Evolutionary conservation across 2,329 filamentous ascomycete genomes (phyloP).

Genomic region (Diaporthe australafricana): DNA sequence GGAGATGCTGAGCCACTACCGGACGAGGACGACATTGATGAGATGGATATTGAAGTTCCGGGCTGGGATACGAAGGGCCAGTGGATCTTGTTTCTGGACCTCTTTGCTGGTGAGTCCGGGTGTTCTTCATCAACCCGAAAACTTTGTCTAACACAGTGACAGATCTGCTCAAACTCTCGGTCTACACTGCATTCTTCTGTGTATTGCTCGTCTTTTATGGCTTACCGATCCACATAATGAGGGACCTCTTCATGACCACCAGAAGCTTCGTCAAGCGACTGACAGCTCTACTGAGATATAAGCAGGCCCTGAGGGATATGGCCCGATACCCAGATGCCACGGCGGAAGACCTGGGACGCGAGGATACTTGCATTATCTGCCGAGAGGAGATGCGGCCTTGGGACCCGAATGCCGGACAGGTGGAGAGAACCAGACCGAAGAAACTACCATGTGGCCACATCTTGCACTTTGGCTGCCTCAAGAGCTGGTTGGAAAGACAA

Average conservation of each 20-base stretch:
- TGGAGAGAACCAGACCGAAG: slow-evolving; percentile 90
- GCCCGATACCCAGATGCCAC: slow-evolving; percentile 94
- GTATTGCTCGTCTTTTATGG: slow-evolving; percentile 96
- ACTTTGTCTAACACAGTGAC: slow-evolving; percentile 11
- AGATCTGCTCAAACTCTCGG: slow-evolving; percentile 91
- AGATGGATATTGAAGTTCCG: slow-evolving; percentile 93
- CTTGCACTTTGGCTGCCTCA: slow-evolving; percentile 91
- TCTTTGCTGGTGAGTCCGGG: slow-evolving; percentile 75
- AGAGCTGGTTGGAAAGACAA: slow-evolving; percentile 96
- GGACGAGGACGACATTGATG: slow-evolving; percentile 79
- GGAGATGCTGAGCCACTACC: slow-evolving; percentile 62
- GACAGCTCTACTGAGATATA: slow-evolving; percentile 88
- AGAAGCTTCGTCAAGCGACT: slow-evolving; percentile 91
- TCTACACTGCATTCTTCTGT: slow-evolving; percentile 92
- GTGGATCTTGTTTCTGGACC: slow-evolving; percentile 89
- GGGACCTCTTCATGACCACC: slow-evolving; percentile 94
- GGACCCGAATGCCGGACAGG: slow-evolving; percentile 72
- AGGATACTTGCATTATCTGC: slow-evolving; percentile 98
- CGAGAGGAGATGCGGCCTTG: slow-evolving; percentile 94
- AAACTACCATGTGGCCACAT: slow-evolving; percentile 97
- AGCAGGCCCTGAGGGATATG: slow-evolving; percentile 94
- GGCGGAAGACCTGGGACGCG: slow-evolving; percentile 82
- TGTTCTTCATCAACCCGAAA: background rate
- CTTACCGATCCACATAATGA: slow-evolving; percentile 94
- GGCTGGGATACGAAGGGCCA: slow-evolving; percentile 97